Base-by-base conservation (phyloP, 805 yeast species). In the Teunomyces lycoperdinae region DNA sequence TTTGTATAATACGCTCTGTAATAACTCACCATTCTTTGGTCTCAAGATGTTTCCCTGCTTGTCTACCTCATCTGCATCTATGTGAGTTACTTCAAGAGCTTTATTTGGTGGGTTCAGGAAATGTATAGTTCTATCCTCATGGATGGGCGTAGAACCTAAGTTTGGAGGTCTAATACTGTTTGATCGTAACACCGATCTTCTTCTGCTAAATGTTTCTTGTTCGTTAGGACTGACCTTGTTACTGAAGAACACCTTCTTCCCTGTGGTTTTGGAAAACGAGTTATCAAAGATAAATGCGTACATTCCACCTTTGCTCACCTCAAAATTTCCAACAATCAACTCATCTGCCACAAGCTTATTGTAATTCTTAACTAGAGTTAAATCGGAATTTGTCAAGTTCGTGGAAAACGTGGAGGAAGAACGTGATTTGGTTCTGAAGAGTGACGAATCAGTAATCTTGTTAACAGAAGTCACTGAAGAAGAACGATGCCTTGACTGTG, bases 241-340 rank as follows among this genome's bases (percentile, higher is more conserved):
- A 46, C 83, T 78, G 65, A 90, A 90, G 48, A 83, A 72, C 1
- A 92, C 82, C 50, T 86, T 89, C 64, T 92, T 94, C 42, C 89
- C 83, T 17, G 84, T 85, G 29, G 85, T 88, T 59, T 87, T 89
- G 29, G 96, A 85, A 57, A 90, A 89, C 0, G 96, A 86, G 68
- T 92, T 92, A 67, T 92, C 98, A 60, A 92, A 86, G 24, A 94
- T 85, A 62, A 92, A 87, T 0, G 97, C 97, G 66, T 79, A 86
- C 58, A 84, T 78, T 1, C 92, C 92, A 7, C 84, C 87, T 20
- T 75, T 71, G 2, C 64, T 66, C 2, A 84, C 84, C n/a, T 74
- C 73, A 50, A 84, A 73, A 26, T 73, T 68, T 1, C 91, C 96
- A 43, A 80, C 80, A 45, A 79, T 76, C 58, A 81, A 66, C 51